Conservation (phyloP, 2,329 filamentous ascomycete species). For the Pestalotiopsis sp. region DNA sequence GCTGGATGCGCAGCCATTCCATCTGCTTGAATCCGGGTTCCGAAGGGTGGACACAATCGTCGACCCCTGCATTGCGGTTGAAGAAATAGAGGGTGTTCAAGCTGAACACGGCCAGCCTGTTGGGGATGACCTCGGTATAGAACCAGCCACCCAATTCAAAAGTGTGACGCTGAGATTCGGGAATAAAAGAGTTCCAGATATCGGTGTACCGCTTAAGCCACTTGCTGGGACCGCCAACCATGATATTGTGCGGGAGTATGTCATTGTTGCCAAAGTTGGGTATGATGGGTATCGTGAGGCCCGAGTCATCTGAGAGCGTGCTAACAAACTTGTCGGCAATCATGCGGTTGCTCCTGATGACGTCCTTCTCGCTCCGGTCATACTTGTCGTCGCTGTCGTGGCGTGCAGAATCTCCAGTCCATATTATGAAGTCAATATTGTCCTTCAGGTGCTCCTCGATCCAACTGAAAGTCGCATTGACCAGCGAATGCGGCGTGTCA, state of each 20-base stretch:
- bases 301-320: slow-evolving; percentile 64
- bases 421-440: slow-evolving; percentile 84
- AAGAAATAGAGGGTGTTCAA: slow-evolving; percentile 98
- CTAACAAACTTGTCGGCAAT: slow-evolving; percentile 77
- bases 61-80: slow-evolving; percentile 87
- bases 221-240: slow-evolving; percentile 80
- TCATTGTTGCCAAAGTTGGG: slow-evolving; percentile 97
- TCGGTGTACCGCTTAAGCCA: slow-evolving; percentile 79
- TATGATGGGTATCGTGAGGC: slow-evolving; percentile 76
- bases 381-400: slow-evolving; percentile 85
- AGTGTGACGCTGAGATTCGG: slow-evolving; percentile 86
- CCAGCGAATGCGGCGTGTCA: slow-evolving; percentile 77
- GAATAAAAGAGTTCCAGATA: slow-evolving; percentile 86
- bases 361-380: slow-evolving; percentile 74
- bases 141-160: slow-evolving; percentile 96
- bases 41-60: slow-evolving; percentile 77
- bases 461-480: slow-evolving; percentile 91
- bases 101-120: slow-evolving; percentile 85
- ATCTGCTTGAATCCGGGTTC: slow-evolving; percentile 94
- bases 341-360: slow-evolving; percentile 75
- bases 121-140: slow-evolving; percentile 86
- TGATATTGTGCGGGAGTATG: slow-evolving; percentile 94
- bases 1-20: slow-evolving; percentile 91
- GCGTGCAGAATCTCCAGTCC: slow-evolving; percentile 88
- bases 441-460: slow-evolving; percentile 76